phyloP scores from a whole-genome alignment of 352 stramenopile genomes.

The Phytopythium mirpurense region DNA sequence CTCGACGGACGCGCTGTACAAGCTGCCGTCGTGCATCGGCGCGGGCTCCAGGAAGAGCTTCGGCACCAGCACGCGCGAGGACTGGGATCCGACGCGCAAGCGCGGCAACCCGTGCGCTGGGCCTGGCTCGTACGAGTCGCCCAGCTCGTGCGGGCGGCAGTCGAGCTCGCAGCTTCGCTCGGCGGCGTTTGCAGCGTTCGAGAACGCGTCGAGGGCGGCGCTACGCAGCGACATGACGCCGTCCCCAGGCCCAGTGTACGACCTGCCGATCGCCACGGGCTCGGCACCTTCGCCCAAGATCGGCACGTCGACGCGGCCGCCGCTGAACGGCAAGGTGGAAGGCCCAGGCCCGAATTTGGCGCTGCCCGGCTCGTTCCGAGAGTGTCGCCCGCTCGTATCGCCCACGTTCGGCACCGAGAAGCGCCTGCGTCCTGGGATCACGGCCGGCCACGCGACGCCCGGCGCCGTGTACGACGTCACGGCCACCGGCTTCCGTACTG shows the following conservation, averaged over 20 bases:
- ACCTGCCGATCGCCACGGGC: slow-evolving; percentile 46
- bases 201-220: slow-evolving; percentile 46
- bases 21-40: slow-evolving; percentile 56
- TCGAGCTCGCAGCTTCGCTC: slow-evolving; percentile 46
- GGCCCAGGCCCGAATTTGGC: slow-evolving; percentile 58
- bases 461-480: slow-evolving; percentile 71
- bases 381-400: slow-evolving; percentile 36
- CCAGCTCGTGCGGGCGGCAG: slow-evolving; percentile 55
- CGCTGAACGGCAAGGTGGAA: slow-evolving; percentile 48
- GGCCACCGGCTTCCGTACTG: slow-evolving; percentile 56
- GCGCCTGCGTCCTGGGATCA: slow-evolving; percentile 25
- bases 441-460: slow-evolving; percentile 24
- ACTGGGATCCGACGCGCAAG: slow-evolving; percentile 72
- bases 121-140: slow-evolving; percentile 60
- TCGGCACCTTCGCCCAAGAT: slow-evolving; percentile 46
- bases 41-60: slow-evolving; percentile 63
- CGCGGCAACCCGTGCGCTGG: slow-evolving; percentile 51
- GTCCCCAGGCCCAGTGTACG: slow-evolving; percentile 73
- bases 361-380: slow-evolving; percentile 48
- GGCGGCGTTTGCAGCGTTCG: slow-evolving; percentile 47
- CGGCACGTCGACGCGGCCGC: slow-evolving; percentile 45
- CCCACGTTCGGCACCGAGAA: slow-evolving; percentile 72
- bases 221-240: slow-evolving; percentile 51
- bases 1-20: slow-evolving; percentile 66
- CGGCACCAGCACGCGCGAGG: slow-evolving; percentile 67